These are phyloP conservation scores for Aspergillus sojae DNA, from an alignment of 2,329 filamentous ascomycete genomes.

Conservation along the genomic window DNA sequence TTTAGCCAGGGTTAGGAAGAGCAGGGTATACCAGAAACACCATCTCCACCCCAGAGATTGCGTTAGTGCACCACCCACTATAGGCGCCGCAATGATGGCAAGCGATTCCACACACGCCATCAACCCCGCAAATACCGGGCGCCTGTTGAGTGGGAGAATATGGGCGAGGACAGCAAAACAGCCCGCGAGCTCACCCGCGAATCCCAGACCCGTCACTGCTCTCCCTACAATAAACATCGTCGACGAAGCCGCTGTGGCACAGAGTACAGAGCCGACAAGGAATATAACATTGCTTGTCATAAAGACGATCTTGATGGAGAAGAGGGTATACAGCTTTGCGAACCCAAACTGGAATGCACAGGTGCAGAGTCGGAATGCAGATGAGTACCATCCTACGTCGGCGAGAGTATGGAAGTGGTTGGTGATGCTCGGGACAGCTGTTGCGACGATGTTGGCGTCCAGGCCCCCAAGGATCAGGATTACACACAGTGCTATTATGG, in stretches of 20 bases:
- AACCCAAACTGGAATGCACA: conserved; percentile 28
- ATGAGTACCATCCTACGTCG: conserved; percentile 35
- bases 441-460: conserved; percentile 36
- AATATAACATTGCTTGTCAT: conserved; percentile 25
- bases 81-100: conserved; percentile 30
- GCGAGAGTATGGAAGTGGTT: conserved; percentile 30
- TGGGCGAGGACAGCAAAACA: conserved; percentile 19
- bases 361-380: conserved; percentile 24
- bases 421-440: conserved; percentile 36
- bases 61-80: conserved; percentile 40
- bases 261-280: conserved; percentile 24
- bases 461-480: conserved; percentile 32
- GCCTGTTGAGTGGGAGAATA: conserved; percentile 28
- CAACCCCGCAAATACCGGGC: conserved; percentile 31
- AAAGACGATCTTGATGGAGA: conserved; percentile 31
- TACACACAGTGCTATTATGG: conserved; percentile 26
- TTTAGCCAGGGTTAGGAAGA: neutral
- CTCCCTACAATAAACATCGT: conserved; percentile 31
- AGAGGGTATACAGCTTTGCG: conserved; percentile 35
- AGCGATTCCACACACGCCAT: conserved; percentile 28
- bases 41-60: conserved; percentile 39
- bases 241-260: conserved; percentile 19
- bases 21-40: conserved; percentile 32
- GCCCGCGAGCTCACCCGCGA: conserved; percentile 21
- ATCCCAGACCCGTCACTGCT: conserved; percentile 34